phyloP scores from a whole-genome alignment of 2,329 filamentous ascomycete species.

The Trichophyton rubrum region DNA sequence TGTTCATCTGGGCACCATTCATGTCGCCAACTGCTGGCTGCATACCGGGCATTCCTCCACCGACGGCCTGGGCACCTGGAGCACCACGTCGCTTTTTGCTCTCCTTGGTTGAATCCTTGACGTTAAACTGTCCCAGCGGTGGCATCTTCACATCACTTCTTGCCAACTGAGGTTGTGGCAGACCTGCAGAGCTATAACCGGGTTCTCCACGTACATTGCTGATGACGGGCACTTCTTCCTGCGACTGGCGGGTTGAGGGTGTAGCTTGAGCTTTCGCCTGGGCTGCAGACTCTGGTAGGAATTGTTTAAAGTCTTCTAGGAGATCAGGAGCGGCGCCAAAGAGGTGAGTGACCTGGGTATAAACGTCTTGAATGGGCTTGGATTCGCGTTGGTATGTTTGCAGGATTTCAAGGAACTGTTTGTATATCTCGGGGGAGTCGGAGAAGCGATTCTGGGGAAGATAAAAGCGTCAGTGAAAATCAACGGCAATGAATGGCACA shows the following conservation, averaged over 20 bases:
- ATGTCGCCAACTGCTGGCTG: slow-evolving; percentile 21
- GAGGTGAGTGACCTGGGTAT: slow-evolving; percentile 85
- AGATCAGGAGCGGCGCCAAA: slow-evolving; percentile 91
- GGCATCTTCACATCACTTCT: slow-evolving; percentile 58
- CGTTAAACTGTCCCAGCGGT: slow-evolving; percentile 86
- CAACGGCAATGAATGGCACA: background rate
- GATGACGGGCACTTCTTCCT: slow-evolving; percentile 56
- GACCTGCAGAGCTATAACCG: slow-evolving; percentile 29
- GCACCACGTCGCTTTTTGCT: slow-evolving; percentile 72
- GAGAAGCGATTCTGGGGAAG: slow-evolving; percentile 74
- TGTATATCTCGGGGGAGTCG: slow-evolving; percentile 94
- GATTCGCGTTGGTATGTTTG: slow-evolving; percentile 97
- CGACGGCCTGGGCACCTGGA: slow-evolving; percentile 30
- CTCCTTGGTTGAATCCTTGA: slow-evolving; percentile 71
- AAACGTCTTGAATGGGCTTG: slow-evolving; percentile 96
- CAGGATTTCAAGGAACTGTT: slow-evolving; percentile 94
- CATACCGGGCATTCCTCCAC: slow-evolving; percentile 20
- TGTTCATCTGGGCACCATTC: slow-evolving; percentile 23
- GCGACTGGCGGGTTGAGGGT: slow-evolving; percentile 45
- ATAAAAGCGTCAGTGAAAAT: background rate
- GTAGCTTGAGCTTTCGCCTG: slow-evolving; percentile 51
- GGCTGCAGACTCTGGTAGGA: slow-evolving; percentile 78
- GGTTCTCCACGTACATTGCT: slow-evolving; percentile 50
- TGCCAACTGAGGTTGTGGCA: slow-evolving; percentile 40
- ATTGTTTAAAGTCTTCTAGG: slow-evolving; percentile 96